Percentiles rank a stretch among this genome's conserved stretches.
Conservation (phyloP, 179 eudicot genomes). For the Silene noctiflora region DNA sequence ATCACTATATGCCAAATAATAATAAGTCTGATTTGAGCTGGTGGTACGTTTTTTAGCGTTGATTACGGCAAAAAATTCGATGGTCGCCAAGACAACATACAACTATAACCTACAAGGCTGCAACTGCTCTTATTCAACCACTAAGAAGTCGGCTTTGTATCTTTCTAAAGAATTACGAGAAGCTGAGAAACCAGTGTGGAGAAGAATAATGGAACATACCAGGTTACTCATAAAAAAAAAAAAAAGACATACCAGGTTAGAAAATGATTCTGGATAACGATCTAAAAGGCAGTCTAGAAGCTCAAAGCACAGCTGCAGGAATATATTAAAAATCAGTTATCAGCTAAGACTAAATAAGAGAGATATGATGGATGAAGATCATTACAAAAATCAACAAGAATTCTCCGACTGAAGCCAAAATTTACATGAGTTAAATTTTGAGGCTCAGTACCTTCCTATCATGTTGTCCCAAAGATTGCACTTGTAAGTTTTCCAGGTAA, state of each 20-base stretch:
- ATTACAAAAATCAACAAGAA: background rate
- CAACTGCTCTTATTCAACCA: background rate
- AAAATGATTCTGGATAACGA: constrained; percentile 49
- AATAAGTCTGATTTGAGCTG: background rate
- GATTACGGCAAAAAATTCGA: background rate
- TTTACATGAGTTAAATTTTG: constrained; percentile 12
- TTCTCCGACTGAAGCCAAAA: constrained; percentile 1
- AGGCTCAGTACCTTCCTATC: constrained; percentile 67
- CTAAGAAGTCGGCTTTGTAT: background rate
- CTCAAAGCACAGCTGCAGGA: constrained; percentile 83
- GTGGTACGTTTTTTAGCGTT: too few relatives aligned
- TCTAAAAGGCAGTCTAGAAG: constrained; percentile 69
- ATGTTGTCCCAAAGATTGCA: constrained; percentile 76
- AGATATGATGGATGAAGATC: background rate
- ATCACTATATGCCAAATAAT: background rate
- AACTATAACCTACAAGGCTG: background rate
- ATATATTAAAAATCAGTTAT: constrained; percentile 13
- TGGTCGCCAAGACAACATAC: background rate
- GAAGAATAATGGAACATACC: constrained; percentile 38
- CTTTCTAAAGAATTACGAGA: background rate
- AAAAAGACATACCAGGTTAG: constrained; percentile 46
- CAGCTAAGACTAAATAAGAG: background rate
- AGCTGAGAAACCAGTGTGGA: background rate
- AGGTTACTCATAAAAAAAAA: constrained; percentile 18
- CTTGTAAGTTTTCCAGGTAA: constrained; percentile 57